Conservation (phyloP, 1,284 basidiomycete genomes). For the Puccinia polysora region DNA sequence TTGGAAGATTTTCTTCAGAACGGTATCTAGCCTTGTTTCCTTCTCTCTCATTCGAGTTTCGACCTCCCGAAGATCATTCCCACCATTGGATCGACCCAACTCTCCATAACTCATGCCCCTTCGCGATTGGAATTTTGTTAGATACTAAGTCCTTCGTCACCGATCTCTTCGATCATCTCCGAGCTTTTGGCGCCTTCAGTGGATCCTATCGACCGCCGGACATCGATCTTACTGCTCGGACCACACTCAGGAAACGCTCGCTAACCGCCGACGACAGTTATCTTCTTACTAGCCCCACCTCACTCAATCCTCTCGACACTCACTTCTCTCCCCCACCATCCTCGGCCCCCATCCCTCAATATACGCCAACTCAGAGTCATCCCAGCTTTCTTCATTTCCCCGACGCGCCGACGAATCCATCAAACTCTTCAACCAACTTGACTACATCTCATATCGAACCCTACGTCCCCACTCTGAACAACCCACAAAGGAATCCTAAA, state of each 20-base stretch:
- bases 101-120: too few species aligned
- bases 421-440: background rate
- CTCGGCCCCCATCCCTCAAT: constrained; percentile 37
- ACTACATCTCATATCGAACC: constrained; percentile 1
- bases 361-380: constrained; percentile 43
- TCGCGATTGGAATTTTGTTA: background rate
- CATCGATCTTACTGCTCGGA: constrained; percentile 6
- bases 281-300: constrained; percentile 4
- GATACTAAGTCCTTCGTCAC: constrained; percentile 27
- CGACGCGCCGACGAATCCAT: background rate
- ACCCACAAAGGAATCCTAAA: constrained; percentile 15
- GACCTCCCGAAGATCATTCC: background rate
- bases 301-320: constrained; percentile 19
- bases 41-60: background rate
- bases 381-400: constrained; percentile 39
- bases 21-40: constrained; percentile 1
- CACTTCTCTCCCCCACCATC: background rate
- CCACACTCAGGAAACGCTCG: constrained; percentile 28
- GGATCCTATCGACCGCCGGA: constrained; percentile 22
- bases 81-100: too few species aligned
- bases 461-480: background rate
- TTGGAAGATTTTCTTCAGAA: constrained; percentile 36
- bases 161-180: constrained; percentile 39
- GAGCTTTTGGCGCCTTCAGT: constrained; percentile 26
- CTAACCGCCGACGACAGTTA: constrained; percentile 10